Percentiles rank a stretch among this genome's conserved stretches.
Conservation (phyloP, 2,329 filamentous ascomycete genomes). For the Botrytis paeoniae region DNA sequence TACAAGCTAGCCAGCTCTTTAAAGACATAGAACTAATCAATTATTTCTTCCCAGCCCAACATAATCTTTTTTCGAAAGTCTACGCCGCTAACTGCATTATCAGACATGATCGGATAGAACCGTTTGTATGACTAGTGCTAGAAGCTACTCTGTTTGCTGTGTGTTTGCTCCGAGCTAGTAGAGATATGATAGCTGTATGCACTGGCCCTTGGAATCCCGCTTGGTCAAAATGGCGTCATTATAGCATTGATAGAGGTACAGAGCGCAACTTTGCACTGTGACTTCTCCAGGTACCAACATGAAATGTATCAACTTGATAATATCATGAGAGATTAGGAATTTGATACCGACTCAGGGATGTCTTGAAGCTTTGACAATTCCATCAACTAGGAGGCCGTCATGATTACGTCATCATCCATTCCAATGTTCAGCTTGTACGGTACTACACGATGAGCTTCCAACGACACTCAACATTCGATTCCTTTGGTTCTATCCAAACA, state of each 20-base stretch:
- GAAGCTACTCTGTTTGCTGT: not conserved
- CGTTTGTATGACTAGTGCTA: not conserved
- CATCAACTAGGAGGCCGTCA: not conserved
- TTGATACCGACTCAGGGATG: not conserved
- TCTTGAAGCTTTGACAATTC: not conserved
- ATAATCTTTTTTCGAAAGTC: too few species aligned
- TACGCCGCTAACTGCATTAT: not conserved
- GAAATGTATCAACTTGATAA: not conserved
- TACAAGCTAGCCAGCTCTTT: not conserved
- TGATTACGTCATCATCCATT: slow-evolving; percentile 4
- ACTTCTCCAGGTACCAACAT: not conserved
- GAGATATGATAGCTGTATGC: not conserved
- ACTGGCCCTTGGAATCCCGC: not conserved
- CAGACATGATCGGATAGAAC: not conserved
- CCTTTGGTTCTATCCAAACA: not conserved
- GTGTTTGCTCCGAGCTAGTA: not conserved
- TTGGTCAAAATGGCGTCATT: not conserved
- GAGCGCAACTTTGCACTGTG: not conserved
- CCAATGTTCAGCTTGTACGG: not conserved
- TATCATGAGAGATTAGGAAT: not conserved
- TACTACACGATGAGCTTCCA: not conserved
- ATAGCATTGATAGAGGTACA: not conserved
- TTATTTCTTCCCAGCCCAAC: not conserved
- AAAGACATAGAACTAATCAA: not conserved
- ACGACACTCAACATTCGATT: not conserved